A percentile compares a stretch with the other conserved stretches of the same genome.
phyloP scores from a whole-genome alignment of 1,284 basidiomycete species.

The Peniophora sp. region DNA sequence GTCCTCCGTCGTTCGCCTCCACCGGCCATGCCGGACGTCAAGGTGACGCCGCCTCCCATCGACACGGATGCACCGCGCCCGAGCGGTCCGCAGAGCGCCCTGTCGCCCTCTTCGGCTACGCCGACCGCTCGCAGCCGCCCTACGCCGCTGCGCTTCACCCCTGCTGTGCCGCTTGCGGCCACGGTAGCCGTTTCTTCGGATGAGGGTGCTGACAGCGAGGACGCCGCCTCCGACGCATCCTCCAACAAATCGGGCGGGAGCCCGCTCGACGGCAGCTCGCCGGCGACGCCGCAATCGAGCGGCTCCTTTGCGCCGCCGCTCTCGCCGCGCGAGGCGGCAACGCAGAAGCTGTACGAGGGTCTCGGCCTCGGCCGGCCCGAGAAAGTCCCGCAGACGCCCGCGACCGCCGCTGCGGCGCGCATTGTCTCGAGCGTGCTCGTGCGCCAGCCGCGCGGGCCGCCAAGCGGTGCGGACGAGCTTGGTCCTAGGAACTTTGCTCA shows the following conservation, averaged over 20 bases:
- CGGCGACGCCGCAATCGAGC: constrained; percentile 66
- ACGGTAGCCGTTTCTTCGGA: constrained; percentile 42
- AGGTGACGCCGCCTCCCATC: constrained; percentile 59
- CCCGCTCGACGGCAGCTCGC: constrained; percentile 29
- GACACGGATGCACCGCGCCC: constrained; percentile 22
- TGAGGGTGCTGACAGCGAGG: constrained; percentile 46
- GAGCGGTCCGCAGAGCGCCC: constrained; percentile 16
- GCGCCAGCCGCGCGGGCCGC: constrained; percentile 82
- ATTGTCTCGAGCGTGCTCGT: constrained; percentile 54
- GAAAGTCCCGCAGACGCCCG: constrained; percentile 23
- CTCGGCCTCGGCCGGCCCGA: constrained; percentile 65
- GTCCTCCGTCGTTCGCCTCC: constrained; percentile 58
- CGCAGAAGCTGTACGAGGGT: constrained; percentile 79
- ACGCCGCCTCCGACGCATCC: constrained; percentile 36
- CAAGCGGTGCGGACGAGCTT: constrained; percentile 78
- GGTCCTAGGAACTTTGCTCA: constrained; percentile 86
- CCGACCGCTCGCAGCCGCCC: constrained; percentile 46
- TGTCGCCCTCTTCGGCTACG: constrained; percentile 38
- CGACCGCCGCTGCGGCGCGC: constrained; percentile 33
- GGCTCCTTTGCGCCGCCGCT: constrained; percentile 50
- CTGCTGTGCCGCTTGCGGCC: constrained; percentile 41
- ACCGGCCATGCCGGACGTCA: constrained; percentile 51
- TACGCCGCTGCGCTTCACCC: constrained; percentile 58
- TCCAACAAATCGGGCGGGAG: constrained; percentile 38
- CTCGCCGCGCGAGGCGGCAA: constrained; percentile 71